These are phyloP conservation scores for Ilyonectria mors-panacis DNA, from an alignment of 2,329 filamentous ascomycete genomes.

Conservation along the genomic window DNA sequence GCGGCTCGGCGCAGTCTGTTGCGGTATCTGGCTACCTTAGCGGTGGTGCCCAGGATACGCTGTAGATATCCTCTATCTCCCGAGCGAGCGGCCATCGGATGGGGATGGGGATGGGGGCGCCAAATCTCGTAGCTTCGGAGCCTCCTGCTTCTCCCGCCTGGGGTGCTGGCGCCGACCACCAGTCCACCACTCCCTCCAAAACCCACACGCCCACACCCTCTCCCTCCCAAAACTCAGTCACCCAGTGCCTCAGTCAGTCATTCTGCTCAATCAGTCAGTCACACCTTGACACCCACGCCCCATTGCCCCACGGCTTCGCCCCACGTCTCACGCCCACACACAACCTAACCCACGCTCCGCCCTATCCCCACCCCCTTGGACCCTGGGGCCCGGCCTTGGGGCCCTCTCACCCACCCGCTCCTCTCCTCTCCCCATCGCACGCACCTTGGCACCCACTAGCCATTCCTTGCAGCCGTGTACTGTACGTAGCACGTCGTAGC, in stretches of 20 bases:
- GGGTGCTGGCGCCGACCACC: slow-evolving; percentile 27
- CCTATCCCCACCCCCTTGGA: slow-evolving; percentile 24
- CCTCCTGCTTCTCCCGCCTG: slow-evolving; percentile 49
- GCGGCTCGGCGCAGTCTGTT: slow-evolving; percentile 9
- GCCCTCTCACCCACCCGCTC: slow-evolving; percentile 35
- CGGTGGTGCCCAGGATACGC: neutral
- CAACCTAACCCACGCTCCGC: slow-evolving; percentile 27
- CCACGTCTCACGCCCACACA: slow-evolving; percentile 27
- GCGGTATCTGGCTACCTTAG: slow-evolving; percentile 15
- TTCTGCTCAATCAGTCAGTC: slow-evolving; percentile 13
- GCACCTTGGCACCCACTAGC: slow-evolving; percentile 18
- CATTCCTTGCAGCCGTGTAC: slow-evolving; percentile 30
- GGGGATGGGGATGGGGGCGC: slow-evolving; percentile 20
- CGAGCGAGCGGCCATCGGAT: slow-evolving; percentile 32
- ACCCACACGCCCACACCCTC: slow-evolving; percentile 33
- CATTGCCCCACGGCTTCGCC: slow-evolving; percentile 37
- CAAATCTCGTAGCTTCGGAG: slow-evolving; percentile 37
- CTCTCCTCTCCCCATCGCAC: slow-evolving; percentile 12
- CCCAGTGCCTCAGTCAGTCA: slow-evolving; percentile 13
- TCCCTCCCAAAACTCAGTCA: slow-evolving; percentile 27
- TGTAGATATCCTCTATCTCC: slow-evolving; percentile 28
- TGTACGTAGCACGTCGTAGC: slow-evolving; percentile 34
- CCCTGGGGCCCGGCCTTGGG: slow-evolving; percentile 5
- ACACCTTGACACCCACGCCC: slow-evolving; percentile 30
- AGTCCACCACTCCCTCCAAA: slow-evolving; percentile 37